Base-by-base conservation (phyloP, 352 stramenopile species). In the Albugo candida region DNA sequence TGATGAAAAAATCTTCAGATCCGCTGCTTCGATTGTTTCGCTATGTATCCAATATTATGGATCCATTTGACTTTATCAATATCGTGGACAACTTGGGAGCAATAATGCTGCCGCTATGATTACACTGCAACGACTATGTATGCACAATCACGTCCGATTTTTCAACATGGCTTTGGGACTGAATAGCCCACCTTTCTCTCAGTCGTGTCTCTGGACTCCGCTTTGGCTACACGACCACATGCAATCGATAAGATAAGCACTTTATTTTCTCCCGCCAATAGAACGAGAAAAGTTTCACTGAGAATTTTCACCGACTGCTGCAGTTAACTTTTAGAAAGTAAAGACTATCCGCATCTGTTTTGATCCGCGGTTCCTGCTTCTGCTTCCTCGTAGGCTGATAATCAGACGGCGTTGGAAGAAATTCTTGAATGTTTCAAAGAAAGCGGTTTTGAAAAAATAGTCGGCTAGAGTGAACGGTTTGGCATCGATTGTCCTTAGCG, bases 41-140 rank as follows among this genome's bases (percentile, higher is more conserved):
- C 63, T 63, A 11, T 61, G 58, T 56, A 17, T 14, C 49, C 83
- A 61, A 41, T 85, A 47, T 88, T 55, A 13, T 75, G 67, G 35
- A 92, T 57, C 5, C 63, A 52, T 27, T 62, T 61, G 24, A 85
- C 74, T 51, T 92, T 73, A 5, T 63, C 34, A 92, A 57, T 8
- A 86, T 83, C 13, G 79, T 92, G 13, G 75, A 88, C 40, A 92
- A 66, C 46, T 92, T 92, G 52, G 88, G 72, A 52, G 88, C 73
- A 51, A 82, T 71, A 36, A 92, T 65, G 52, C 88, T 73, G 31
- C 67, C 72, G 49, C 64, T 77, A 49, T 78, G 63, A 55, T 86
- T 84, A 20, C 19, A 24, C 18, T 34, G 14, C 24, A 38, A 36
- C 14, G 19, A 4, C 16, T 17, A 11, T 11, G n/a, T 41, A 16